A percentile compares a stretch with the other conserved stretches of the same genome.
phyloP scores from a whole-genome alignment of 2,329 filamentous ascomycete genomes.

The Coleophoma cylindrospora region DNA sequence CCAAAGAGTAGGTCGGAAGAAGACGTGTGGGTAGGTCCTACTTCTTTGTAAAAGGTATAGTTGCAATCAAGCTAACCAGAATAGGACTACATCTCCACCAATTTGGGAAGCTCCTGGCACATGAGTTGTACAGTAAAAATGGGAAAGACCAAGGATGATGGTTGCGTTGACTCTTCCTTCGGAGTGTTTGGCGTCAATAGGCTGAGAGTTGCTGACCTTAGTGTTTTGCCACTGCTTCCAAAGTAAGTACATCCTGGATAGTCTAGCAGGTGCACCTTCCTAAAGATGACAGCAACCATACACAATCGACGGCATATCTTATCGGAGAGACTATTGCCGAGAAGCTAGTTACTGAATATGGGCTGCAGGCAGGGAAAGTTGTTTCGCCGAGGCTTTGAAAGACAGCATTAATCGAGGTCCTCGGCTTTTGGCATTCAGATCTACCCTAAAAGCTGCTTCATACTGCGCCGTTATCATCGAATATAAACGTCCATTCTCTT shows the following conservation, averaged over 20 bases:
- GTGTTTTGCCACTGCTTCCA: conserved; percentile 23
- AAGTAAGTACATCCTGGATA: not conserved
- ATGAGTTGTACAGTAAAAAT: conserved; percentile 52
- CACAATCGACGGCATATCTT: conserved; percentile 5
- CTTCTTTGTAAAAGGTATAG: conserved; percentile 16
- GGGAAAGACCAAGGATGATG: conserved; percentile 39
- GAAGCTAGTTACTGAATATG: conserved; percentile 4
- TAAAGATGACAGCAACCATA: conserved; percentile 2
- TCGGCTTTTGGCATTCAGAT: too few relatives aligned
- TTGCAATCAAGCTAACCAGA: conserved; percentile 23
- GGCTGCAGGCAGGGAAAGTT: not conserved
- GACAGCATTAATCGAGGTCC: too few relatives aligned
- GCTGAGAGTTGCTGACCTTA: conserved; percentile 45
- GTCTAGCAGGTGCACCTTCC: not conserved
- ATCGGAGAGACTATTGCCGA: conserved; percentile 6
- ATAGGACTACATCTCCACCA: conserved; percentile 25
- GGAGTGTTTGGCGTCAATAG: conserved; percentile 40
- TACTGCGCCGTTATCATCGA: too few relatives aligned
- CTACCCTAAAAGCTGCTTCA: too few relatives aligned
- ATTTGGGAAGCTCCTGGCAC: conserved; percentile 41
- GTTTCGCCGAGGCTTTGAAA: not conserved
- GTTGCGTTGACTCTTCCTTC: conserved; percentile 43
- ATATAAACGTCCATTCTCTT: too few relatives aligned
- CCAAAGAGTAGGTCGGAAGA: conserved; percentile 5
- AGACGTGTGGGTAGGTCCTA: conserved; percentile 6